phyloP scores from a whole-genome alignment of 441 rosid species.

The Gossypium gossypioides region DNA sequence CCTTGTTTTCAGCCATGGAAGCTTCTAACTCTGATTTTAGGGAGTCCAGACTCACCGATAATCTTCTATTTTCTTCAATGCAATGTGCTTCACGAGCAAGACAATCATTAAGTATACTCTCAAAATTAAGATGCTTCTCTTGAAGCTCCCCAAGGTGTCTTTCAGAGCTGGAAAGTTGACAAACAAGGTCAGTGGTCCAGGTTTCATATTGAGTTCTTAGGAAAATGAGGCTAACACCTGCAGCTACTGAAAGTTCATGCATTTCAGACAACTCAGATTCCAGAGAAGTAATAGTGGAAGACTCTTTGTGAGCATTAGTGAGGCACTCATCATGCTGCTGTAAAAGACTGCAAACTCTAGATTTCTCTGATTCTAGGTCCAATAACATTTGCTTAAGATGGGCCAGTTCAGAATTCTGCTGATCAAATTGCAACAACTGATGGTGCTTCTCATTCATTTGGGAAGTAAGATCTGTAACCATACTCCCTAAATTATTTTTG shows the following conservation, averaged over 20 bases:
- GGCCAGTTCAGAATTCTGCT: conserved; percentile 48
- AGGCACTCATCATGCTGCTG: conserved; percentile 39
- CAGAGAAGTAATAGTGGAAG: conserved; percentile 37
- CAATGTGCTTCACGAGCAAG: conserved; percentile 42
- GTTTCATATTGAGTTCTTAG: conserved; percentile 45
- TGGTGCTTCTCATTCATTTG: conserved; percentile 45
- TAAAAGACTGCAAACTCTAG: conserved; percentile 32
- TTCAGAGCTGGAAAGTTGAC: conserved; percentile 37
- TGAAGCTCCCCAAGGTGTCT: conserved; percentile 38
- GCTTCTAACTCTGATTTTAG: conserved; percentile 58
- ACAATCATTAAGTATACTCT: conserved; percentile 41
- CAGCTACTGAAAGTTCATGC: conserved; percentile 44
- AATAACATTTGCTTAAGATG: conserved; percentile 50
- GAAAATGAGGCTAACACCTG: conserved; percentile 45
- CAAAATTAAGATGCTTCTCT: conserved; percentile 44
- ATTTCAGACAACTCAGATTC: conserved; percentile 60
- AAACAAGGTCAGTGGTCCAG: conserved; percentile 39
- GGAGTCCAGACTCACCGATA: conserved; percentile 38
- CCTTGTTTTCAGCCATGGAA: conserved; percentile 39
- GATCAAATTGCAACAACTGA: conserved; percentile 42
- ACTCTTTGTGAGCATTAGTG: conserved; percentile 30
- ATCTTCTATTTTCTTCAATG: conserved; percentile 51
- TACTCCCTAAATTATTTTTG: conserved; percentile 40
- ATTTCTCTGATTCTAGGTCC: conserved; percentile 58
- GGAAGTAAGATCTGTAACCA: conserved; percentile 45